Conservation (phyloP, 306 rosid species). For the Quercus cerris region DNA sequence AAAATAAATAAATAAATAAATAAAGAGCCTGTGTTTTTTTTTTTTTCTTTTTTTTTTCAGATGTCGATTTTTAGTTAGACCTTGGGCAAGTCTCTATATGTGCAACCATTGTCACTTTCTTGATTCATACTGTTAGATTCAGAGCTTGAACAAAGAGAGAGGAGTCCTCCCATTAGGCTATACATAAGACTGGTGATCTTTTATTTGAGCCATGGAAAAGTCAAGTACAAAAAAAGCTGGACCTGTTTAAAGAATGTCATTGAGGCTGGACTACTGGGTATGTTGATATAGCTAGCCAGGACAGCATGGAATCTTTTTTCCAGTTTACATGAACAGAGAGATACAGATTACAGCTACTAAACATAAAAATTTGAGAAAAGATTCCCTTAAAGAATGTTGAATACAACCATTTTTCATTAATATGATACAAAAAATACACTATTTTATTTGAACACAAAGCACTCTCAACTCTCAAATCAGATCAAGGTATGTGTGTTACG, state of each 20-base stretch:
- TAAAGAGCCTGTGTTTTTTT: too few relatives aligned
- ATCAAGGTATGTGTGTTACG: slow-evolving; percentile 16
- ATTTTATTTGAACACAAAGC: slow-evolving; percentile 8
- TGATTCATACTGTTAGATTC: too few relatives aligned
- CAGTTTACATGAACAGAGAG: neutral
- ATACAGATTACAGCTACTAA: neutral
- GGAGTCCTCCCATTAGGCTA: neutral
- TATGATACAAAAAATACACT: neutral
- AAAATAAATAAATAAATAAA: too few relatives aligned
- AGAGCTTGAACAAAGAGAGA: neutral
- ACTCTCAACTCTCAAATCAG: slow-evolving; percentile 13
- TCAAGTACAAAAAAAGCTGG: neutral
- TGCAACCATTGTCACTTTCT: too few relatives aligned
- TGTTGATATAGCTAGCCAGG: neutral
- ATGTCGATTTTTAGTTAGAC: too few relatives aligned
- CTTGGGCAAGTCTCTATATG: too few relatives aligned
- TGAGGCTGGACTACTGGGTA: neutral
- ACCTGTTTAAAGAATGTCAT: neutral
- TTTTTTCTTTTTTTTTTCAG: too few relatives aligned
- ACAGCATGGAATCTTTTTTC: neutral
- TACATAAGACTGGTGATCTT: neutral
- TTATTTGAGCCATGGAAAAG: neutral
- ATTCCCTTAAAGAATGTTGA: neutral
- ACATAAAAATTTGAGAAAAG: neutral
- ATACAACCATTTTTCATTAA: neutral